Evolutionary conservation across 768 basidiomycete species (phyloP).

Genomic region (Leccinum variicolor): DNA sequence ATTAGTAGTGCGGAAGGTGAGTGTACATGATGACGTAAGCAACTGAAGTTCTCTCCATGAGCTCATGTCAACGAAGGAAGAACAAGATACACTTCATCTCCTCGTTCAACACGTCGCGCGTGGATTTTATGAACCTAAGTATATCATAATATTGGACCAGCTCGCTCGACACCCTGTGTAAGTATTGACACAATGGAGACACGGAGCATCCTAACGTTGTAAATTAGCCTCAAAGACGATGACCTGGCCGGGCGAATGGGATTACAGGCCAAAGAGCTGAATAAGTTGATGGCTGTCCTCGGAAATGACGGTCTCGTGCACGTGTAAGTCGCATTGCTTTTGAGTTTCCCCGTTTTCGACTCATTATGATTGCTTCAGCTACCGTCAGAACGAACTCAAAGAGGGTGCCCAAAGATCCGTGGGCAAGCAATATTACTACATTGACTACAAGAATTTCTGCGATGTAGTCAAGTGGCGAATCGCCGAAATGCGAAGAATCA

Average conservation of each 20-base stretch:
- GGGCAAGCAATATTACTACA: slow-evolving; percentile 92
- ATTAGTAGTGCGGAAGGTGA: too few relatives aligned
- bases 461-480: slow-evolving; percentile 98
- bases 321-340: slow-evolving; percentile 48
- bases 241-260: slow-evolving; percentile 91
- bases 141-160: slow-evolving; percentile 90
- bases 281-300: slow-evolving; percentile 82
- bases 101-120: slow-evolving; percentile 93
- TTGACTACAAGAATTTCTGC: slow-evolving; percentile 93
- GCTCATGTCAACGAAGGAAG: slow-evolving; percentile 67
- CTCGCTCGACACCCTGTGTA: slow-evolving; percentile 92
- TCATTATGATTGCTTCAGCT: slow-evolving; percentile 36
- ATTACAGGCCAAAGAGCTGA: slow-evolving; percentile 83
- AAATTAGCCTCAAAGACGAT: slow-evolving; percentile 82
- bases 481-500: slow-evolving; percentile 84
- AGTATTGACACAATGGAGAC: slow-evolving; percentile 46
- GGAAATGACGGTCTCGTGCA: slow-evolving; percentile 75
- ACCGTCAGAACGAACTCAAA: slow-evolving; percentile 85
- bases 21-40: neutral
- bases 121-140: slow-evolving; percentile 93
- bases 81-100: slow-evolving; percentile 76
- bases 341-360: slow-evolving; percentile 2
- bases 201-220: neutral
- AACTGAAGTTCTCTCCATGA: neutral
- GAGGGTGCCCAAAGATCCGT: slow-evolving; percentile 86